Evolutionary conservation across 768 basidiomycete genomes (phyloP).

Genomic region (Cantharellus cinnabarinus): DNA sequence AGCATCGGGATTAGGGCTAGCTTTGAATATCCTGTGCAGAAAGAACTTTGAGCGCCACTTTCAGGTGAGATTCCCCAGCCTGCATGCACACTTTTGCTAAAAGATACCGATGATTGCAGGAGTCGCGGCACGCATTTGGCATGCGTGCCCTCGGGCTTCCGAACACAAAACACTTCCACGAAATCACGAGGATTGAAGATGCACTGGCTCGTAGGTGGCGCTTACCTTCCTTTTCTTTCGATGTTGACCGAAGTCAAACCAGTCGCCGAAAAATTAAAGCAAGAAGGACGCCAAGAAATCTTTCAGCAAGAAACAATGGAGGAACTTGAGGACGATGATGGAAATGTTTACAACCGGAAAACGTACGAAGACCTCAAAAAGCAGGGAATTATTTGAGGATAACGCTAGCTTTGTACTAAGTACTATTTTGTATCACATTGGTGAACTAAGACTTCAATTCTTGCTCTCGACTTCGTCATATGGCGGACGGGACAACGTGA

Average conservation of each 20-base stretch:
- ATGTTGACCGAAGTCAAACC: background rate
- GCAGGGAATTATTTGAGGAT: conserved; percentile 52
- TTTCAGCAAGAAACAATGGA: conserved; percentile 90
- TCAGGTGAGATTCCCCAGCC: conserved; percentile 30
- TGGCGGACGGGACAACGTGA: too few species aligned
- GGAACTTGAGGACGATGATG: conserved; percentile 94
- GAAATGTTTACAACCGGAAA: conserved; percentile 95
- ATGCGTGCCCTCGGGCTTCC: conserved; percentile 95
- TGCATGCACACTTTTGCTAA: conserved; percentile 1
- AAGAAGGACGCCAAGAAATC: conserved; percentile 87
- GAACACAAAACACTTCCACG: conserved; percentile 98
- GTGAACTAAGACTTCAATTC: background rate
- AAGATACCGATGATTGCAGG: conserved; percentile 22
- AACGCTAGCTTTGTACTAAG: background rate
- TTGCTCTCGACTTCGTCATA: background rate
- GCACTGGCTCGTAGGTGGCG: conserved; percentile 64
- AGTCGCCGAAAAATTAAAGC: conserved; percentile 97
- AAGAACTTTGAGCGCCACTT: conserved; percentile 96
- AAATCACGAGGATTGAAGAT: conserved; percentile 93
- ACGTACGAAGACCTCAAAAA: conserved; percentile 96
- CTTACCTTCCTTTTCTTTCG: background rate
- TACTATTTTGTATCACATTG: background rate
- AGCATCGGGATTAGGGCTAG: background rate
- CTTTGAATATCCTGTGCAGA: conserved; percentile 19
- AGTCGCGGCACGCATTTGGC: conserved; percentile 91